Base-by-base conservation (phyloP, 116 monocot genomes). In the Dioscorea cayenensis region DNA sequence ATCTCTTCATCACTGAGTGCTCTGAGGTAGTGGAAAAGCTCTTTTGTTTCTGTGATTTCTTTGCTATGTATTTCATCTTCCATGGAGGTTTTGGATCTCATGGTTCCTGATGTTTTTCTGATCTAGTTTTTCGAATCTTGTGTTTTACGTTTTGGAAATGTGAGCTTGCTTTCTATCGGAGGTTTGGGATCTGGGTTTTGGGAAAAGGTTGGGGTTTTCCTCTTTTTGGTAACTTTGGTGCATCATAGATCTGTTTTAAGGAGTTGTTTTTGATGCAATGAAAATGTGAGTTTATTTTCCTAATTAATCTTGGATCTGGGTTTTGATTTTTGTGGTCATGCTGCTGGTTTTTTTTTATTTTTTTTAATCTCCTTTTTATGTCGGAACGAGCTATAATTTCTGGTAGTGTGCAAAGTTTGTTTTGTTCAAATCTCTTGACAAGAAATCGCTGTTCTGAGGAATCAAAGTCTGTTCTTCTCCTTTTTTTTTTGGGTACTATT, bases 231-330 rank as follows among this genome's bases (percentile, higher is more conserved):
- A 35, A 28, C 6, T 65, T 35, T 29, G 65, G 2, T 65, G 10
- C 12, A 14, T 65, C 35, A 12, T 1, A 65, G 65, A 28, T 68
- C 68, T 68, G 35, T 48, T 22, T 37, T 3, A 10, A 36, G 67
- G 67, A 6, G 6, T 37, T 49, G 51, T 71, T 71, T 32, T 37
- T 71, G 6, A 20, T 67, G 66, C 18, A 50, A 60, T 67, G 67
- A 37, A 25, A 63, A 72, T 72, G 22, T 72, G 61, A 50, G 65
- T 55, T 20, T 50, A 49, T 28, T 50, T 65, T 7, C 43, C 12
- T 10, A 6, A 43, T 12, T 6, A 43, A 43, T 43, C 12, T 43
- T 43, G 43, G 43, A 43, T 43, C 43, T 9, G 23, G 4, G 55
- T 22, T 38, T 6, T 14, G 17, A 51, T 8, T 48, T 38, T 48